These are phyloP conservation scores for Hypoxylon trugodes DNA, from an alignment of 495 filamentous ascomycete species.

Conservation along the genomic window DNA sequence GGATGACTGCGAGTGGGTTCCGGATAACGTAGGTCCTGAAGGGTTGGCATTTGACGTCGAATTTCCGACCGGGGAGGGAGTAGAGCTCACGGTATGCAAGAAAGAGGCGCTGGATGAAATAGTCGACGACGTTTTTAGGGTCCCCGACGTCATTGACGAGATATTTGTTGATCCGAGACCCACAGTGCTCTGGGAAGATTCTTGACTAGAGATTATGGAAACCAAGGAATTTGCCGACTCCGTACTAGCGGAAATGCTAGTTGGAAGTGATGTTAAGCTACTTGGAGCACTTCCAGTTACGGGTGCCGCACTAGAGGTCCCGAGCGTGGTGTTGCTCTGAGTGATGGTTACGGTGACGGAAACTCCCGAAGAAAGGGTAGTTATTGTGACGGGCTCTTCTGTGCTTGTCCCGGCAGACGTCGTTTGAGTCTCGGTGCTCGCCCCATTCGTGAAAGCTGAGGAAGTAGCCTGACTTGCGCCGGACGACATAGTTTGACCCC, in stretches of 20 bases:
- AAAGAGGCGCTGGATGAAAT: constrained; percentile 2
- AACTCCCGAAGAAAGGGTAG: constrained; percentile 15
- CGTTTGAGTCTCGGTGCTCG: constrained; percentile 1
- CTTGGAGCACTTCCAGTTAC: constrained; percentile 16
- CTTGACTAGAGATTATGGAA: neutral
- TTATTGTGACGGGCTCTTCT: constrained; percentile 16
- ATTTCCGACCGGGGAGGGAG: constrained; percentile 13
- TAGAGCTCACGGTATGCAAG: constrained; percentile 8
- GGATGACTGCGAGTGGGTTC: constrained; percentile 3
- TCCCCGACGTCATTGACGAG: neutral
- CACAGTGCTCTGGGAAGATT: constrained; percentile 1
- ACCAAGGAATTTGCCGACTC: neutral
- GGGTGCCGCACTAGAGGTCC: constrained; percentile 26
- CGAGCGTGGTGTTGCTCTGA: constrained; percentile 14
- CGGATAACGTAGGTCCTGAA: constrained; percentile 5
- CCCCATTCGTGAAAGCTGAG: constrained; percentile 5
- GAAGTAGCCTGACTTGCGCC: neutral
- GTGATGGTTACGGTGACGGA: constrained; percentile 21
- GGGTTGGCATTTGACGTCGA: constrained; percentile 16
- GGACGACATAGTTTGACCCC: constrained; percentile 1
- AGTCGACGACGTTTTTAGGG: neutral
- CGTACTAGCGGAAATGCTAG: neutral
- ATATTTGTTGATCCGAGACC: neutral
- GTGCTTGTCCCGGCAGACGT: constrained; percentile 14
- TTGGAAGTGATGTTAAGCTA: neutral